Conservation (phyloP, 345 rosid genomes). For the Eutrema yunnanense region DNA sequence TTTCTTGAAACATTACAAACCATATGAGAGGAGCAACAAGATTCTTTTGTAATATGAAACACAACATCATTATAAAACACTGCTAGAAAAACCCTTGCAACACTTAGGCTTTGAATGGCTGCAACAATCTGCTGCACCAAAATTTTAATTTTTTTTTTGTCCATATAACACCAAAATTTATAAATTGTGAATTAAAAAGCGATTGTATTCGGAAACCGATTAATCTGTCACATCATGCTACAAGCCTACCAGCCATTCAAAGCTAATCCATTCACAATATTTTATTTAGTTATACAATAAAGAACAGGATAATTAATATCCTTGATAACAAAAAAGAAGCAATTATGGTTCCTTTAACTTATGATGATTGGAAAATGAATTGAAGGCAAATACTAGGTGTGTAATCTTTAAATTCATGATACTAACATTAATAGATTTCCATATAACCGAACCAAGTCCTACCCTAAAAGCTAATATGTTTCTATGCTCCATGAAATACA, state of each 20-base stretch:
- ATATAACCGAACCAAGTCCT: slow-evolving; percentile 1
- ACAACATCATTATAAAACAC: not conserved
- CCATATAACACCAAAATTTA: no score
- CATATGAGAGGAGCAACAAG: not conserved
- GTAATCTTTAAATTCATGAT: slow-evolving; percentile 15
- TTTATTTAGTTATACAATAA: not conserved
- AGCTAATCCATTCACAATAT: not conserved
- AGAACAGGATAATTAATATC: not conserved
- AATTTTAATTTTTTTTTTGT: no score
- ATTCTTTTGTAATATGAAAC: not conserved
- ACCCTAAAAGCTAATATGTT: slow-evolving; percentile 14
- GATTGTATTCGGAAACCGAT: no score
- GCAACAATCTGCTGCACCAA: no score
- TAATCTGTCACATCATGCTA: no score
- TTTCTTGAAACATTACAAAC: not conserved
- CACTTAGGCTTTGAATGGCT: no score
- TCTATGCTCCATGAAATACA: slow-evolving; percentile 18
- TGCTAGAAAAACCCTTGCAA: no score
- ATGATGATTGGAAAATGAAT: not conserved
- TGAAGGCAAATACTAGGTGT: not conserved
- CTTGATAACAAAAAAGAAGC: not conserved
- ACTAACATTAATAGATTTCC: slow-evolving; percentile 16
- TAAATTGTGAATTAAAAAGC: no score
- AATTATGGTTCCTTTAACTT: not conserved
- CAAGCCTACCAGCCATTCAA: not conserved